Base-by-base conservation (phyloP, 208 protist genomes). In the Leishmania lainsoni region DNA sequence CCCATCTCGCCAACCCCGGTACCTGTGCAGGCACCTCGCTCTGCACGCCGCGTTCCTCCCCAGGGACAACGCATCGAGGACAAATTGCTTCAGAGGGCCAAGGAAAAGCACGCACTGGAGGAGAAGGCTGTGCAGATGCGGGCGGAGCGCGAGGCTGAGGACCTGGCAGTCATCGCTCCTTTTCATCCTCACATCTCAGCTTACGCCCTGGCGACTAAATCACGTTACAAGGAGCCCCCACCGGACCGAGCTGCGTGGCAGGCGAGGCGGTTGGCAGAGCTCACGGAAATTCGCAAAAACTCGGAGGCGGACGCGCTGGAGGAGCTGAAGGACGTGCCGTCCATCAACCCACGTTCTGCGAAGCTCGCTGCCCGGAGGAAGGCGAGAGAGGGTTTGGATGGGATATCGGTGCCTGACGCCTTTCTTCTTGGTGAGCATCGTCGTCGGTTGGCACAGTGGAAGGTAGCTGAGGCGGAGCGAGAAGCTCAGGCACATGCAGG, bases 181-280 rank as follows among this genome's bases (percentile, higher is more conserved):
- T 94, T 95, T 77, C 79, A 69, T 29, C 92, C 92, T 12, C 83
- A 72, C 52, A 94, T 95, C 72, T 92, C 92, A 16, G 76, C 80
- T 29, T 84, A 80, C 68, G 92, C 88, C 5, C 78, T 84, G 75
- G 73, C 65, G 5, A 88, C 90, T 8, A 88, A 86, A 65, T 70
- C 89, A 14, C 86, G 83, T 49, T 87, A 86, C 52, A 83, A 79
- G 17, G 81, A 72, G 26, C 75, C 86, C 39, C 80, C 70, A 12
- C 56, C 69, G 6, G 85, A 84, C 32, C 73, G 70, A 17, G 80
- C 77, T 65, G 78, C 81, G 75, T 85, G 86, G 87, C 80, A 80
- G 81, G 76, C 74, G 51, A 45, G 65, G 39, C 79, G 77, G 22
- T 72, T 72, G 35, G 82, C 72, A n/a, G 89, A 90, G 73, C 76